Evolutionary conservation across 2,329 filamentous ascomycete species (phyloP).

Genomic region (Neofusicoccum kwambonambiense): DNA sequence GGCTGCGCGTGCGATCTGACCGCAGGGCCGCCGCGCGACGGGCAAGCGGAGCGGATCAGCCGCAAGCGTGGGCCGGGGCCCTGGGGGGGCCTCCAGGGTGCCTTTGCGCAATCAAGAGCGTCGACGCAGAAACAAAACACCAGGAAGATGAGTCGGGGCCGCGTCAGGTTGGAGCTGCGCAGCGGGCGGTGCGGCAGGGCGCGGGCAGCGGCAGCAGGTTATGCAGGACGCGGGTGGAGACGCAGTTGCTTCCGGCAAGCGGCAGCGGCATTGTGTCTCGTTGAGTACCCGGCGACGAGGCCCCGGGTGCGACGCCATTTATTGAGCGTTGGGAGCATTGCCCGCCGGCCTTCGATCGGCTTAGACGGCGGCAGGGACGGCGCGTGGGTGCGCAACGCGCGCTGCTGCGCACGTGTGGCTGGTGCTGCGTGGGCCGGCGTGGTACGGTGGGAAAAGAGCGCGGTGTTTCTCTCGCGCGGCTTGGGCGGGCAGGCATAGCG

Average conservation of each 20-base stretch:
- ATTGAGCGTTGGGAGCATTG: constrained; percentile 10
- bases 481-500: neutral
- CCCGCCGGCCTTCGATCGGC: neutral
- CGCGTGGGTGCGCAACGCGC: neutral
- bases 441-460: neutral
- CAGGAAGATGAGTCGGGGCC: neutral
- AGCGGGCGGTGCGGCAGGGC: neutral
- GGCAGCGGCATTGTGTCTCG: constrained; percentile 10
- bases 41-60: constrained; percentile 16
- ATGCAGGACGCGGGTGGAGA: neutral
- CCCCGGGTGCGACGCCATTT: constrained; percentile 6
- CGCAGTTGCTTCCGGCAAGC: neutral
- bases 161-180: neutral
- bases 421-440: neutral
- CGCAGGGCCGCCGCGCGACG: constrained; percentile 11
- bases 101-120: constrained; percentile 2
- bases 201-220: neutral
- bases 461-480: neutral
- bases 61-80: constrained; percentile 2
- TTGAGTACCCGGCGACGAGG: constrained; percentile 14
- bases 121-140: constrained; percentile 10
- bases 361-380: constrained; percentile 7
- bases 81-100: neutral
- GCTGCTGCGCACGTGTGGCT: neutral
- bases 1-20: constrained; percentile 13